Conservation (phyloP, 225 moss, liverwort and hornwort species). For the Pseudoscleropodium purum region DNA sequence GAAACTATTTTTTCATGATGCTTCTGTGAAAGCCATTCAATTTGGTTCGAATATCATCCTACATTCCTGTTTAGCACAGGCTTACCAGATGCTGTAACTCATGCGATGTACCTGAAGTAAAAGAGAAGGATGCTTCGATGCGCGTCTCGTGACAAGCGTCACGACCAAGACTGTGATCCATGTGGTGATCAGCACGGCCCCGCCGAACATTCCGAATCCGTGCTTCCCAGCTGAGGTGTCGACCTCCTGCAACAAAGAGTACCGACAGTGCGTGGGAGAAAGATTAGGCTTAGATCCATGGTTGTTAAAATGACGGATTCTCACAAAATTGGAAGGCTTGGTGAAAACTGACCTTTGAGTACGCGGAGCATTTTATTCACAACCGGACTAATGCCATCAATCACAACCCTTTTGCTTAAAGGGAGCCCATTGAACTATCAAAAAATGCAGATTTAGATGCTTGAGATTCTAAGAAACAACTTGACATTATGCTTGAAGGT, state of each 20-base stretch:
- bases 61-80: not conserved
- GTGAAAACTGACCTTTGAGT: too few species aligned
- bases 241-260: not conserved
- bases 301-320: not conserved
- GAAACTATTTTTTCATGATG: not conserved
- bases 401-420: not conserved
- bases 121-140: slow-evolving; percentile 10
- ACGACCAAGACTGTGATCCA: slow-evolving; percentile 41
- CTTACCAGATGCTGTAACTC: too few species aligned
- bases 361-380: too few species aligned
- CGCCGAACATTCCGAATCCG: slow-evolving; percentile 21
- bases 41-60: not conserved
- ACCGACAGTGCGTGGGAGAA: too few species aligned
- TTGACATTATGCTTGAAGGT: not conserved
- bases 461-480: not conserved
- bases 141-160: slow-evolving; percentile 16
- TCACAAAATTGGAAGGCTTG: not conserved
- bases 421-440: not conserved
- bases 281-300: not conserved
- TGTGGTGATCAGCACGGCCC: slow-evolving; percentile 17
- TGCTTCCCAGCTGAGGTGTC: slow-evolving; percentile 30
- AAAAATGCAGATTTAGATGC: not conserved
- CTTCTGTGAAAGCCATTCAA: not conserved
- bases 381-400: not conserved
- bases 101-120: slow-evolving; percentile 6